Conservation (phyloP, 192 early-diverging fungal species). For the Gigaspora rosea region DNA sequence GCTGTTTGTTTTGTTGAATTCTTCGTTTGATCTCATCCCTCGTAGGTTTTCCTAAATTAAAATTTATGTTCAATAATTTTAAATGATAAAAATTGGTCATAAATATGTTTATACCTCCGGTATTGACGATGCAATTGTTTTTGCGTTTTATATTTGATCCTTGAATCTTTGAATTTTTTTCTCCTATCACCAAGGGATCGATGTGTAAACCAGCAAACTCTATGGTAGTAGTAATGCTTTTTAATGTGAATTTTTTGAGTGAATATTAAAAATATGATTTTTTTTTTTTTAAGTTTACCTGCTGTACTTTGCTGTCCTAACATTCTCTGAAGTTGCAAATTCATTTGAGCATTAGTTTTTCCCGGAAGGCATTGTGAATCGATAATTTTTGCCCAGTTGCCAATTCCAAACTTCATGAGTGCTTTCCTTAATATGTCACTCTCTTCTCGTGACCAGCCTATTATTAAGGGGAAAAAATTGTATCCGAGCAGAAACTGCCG, state of each 20-base stretch:
- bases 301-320: slow-evolving; percentile 95
- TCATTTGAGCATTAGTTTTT: slow-evolving; percentile 98
- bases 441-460: slow-evolving; percentile 87
- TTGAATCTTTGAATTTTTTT: slow-evolving; percentile 79
- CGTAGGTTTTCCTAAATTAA: slow-evolving; percentile 57
- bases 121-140: slow-evolving; percentile 94
- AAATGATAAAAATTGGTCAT: not conserved
- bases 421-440: slow-evolving; percentile 81
- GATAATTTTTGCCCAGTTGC: slow-evolving; percentile 96
- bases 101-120: slow-evolving; percentile 57
- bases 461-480: not conserved
- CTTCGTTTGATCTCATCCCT: slow-evolving; percentile 74
- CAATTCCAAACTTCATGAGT: slow-evolving; percentile 87
- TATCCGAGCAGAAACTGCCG: too few species aligned
- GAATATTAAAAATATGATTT: not conserved
- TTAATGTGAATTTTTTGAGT: not conserved
- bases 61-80: not conserved
- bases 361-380: slow-evolving; percentile 86
- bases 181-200: slow-evolving; percentile 84
- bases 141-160: slow-evolving; percentile 86
- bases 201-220: slow-evolving; percentile 94
- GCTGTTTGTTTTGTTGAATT: slow-evolving; percentile 72
- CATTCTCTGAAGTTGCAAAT: slow-evolving; percentile 91
- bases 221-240: slow-evolving; percentile 16
- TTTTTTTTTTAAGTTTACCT: slow-evolving; percentile 46